Base-by-base conservation (phyloP, 225 moss, liverwort and hornwort genomes). In the Polytrichum formosum region DNA sequence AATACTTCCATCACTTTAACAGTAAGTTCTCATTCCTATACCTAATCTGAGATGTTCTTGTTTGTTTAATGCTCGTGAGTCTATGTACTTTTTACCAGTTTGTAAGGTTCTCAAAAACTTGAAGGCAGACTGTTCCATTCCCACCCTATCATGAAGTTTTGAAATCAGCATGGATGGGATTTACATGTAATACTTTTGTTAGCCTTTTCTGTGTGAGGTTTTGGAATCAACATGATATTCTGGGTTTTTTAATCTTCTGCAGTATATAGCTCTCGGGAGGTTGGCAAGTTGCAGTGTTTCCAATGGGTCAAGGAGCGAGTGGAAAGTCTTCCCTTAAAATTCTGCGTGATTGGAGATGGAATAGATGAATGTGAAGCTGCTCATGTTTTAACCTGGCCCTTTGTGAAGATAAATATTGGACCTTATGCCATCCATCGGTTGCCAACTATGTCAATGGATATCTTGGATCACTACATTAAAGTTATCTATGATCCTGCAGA, bases 251-350 rank as follows among this genome's bases (percentile, higher is more conserved):
- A 16, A 46, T 13, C 46, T 37, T 37, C 20, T 85, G 55, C 78
- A 85, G 82, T 85, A 68, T 85, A 85, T 28, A 85, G 85, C 76
- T 85, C 85, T 22, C 79, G 82, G 71, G 81, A 81, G 72, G 74
- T 76, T 23, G 85, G 81, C 67, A 85, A 85, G 63, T 61, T 79
- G 25, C 78, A 81, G 37, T 85, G 85, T 69, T 85, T 85, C 65
- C 70, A 61, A 19, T 81, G 81, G 81, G 76, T 85, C 73, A 71
- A 72, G 27, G 85, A 79, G 73, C 78, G 85, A 31, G 81, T 78
- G 7, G 73, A 28, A 9, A 1, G 26, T 1, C 30, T 71, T 53
- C 67, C 66, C 20, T 37, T 77, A 37, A 85, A 75, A 74, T 82
- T 79, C 66, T 85, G 82, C 53, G 85, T 82, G 28, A 75, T 82